These are phyloP conservation scores for Escovopsis sp. DNA, from an alignment of 2,329 filamentous ascomycete species.

Conservation along the genomic window DNA sequence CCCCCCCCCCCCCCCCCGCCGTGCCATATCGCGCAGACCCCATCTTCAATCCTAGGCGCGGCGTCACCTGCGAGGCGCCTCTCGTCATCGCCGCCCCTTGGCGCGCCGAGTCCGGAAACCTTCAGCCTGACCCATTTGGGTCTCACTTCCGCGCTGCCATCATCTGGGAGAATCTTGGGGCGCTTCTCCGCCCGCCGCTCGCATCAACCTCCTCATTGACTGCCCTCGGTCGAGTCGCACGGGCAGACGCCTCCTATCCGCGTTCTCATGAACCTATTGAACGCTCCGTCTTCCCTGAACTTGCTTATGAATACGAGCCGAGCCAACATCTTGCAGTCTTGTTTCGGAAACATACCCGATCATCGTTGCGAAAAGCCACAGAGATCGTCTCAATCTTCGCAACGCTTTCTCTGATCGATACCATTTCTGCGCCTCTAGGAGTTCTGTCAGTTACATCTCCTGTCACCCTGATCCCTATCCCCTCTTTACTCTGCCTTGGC, in stretches of 20 bases:
- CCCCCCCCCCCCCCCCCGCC: neutral
- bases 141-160: constrained; percentile 6
- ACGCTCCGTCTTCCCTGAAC: constrained; percentile 7
- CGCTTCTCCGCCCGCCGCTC: neutral
- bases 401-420: too few species aligned
- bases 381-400: constrained; percentile 7
- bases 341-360: constrained; percentile 12
- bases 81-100: neutral
- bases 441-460: too few species aligned
- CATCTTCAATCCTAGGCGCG: constrained; percentile 1
- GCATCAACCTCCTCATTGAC: constrained; percentile 12
- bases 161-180: too few species aligned
- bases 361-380: constrained; percentile 13
- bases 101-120: constrained; percentile 2
- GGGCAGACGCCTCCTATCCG: constrained; percentile 9
- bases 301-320: constrained; percentile 18
- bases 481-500: too few species aligned
- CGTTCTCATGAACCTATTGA: constrained; percentile 12
- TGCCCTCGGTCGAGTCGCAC: constrained; percentile 14
- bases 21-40: neutral
- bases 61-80: constrained; percentile 3
- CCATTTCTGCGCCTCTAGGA: neutral
- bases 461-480: too few species aligned
- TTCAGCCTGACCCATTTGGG: constrained; percentile 3
- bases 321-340: constrained; percentile 13